These are phyloP conservation scores for Sporormia fimetaria DNA, from an alignment of 495 filamentous ascomycete genomes.

Conservation along the genomic window DNA sequence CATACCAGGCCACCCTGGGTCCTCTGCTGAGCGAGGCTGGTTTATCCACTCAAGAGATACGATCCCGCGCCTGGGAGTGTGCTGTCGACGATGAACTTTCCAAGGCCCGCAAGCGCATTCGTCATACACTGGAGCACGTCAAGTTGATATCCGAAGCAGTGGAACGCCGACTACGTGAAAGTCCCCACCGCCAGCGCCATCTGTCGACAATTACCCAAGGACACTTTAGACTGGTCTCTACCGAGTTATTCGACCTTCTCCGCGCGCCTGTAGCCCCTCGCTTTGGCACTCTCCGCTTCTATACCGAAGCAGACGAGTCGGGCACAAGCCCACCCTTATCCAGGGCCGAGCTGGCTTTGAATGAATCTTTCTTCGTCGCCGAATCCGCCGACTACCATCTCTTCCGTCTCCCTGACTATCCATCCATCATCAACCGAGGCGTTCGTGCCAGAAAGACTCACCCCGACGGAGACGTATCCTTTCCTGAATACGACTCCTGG, in stretches of 20 bases:
- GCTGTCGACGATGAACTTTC: too few species aligned
- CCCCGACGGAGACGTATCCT: slow-evolving; percentile 11
- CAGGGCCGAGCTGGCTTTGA: slow-evolving; percentile 10
- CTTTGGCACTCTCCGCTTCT: slow-evolving; percentile 20
- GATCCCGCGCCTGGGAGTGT: too few species aligned
- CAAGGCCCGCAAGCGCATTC: too few species aligned
- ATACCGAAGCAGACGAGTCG: background rate
- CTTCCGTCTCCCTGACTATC: slow-evolving; percentile 8
- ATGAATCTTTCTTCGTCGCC: slow-evolving; percentile 15
- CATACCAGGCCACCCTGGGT: too few species aligned
- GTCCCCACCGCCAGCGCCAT: too few species aligned
- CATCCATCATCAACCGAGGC: slow-evolving; percentile 15
- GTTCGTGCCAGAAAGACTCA: slow-evolving; percentile 14
- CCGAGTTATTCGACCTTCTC: slow-evolving; percentile 15
- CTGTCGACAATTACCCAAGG: too few species aligned
- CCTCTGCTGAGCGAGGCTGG: too few species aligned
- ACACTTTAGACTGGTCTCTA: slow-evolving; percentile 18
- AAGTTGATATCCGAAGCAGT: too few species aligned
- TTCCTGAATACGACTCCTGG: slow-evolving; percentile 18
- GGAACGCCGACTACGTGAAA: too few species aligned
- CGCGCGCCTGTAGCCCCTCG: slow-evolving; percentile 13
- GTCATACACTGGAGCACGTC: too few species aligned
- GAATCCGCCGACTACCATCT: slow-evolving; percentile 12
- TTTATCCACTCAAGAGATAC: too few species aligned
- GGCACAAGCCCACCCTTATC: background rate